Evolutionary conservation across 139 green algal genomes (phyloP).

Genomic region (Zygnema circumcarinatum): DNA sequence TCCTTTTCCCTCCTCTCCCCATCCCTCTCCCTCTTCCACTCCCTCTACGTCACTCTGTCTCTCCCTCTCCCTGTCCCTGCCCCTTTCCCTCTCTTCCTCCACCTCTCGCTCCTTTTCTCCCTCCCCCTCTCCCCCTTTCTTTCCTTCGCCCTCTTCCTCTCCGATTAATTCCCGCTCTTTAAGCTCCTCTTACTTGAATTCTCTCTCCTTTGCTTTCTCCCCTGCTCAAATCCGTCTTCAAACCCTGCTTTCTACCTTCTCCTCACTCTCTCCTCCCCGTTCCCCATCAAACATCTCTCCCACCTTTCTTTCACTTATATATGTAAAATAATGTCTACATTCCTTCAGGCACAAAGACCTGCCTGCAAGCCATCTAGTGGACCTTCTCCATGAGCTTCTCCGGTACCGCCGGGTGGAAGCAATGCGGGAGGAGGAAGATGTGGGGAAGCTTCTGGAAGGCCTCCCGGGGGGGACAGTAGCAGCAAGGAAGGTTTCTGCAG

Average conservation of each 20-base stretch:
- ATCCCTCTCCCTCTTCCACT: not conserved
- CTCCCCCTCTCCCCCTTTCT: not conserved
- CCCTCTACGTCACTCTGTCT: no score
- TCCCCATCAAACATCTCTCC: not conserved
- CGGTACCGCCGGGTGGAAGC: not conserved
- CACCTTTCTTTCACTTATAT: no score
- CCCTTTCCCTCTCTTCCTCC: not conserved
- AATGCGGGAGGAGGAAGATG: not conserved
- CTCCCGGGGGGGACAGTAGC: not conserved
- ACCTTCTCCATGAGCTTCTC: not conserved
- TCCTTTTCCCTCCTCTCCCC: not conserved
- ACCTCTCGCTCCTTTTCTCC: not conserved
- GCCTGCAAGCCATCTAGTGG: not conserved
- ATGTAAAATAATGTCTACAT: not conserved
- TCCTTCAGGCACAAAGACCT: not conserved
- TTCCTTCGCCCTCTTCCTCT: not conserved
- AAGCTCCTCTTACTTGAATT: not conserved
- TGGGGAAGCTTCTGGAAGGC: not conserved
- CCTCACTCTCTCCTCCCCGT: not conserved
- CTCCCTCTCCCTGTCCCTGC: not conserved
- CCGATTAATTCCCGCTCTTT: no score
- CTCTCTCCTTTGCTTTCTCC: not conserved
- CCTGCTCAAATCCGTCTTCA: not conserved
- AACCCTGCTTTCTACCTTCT: not conserved
- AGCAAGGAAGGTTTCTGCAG: conserved; percentile 4